Evolutionary conservation across 2,329 filamentous ascomycete species (phyloP), one percentile per base, ranked within the genome.

Genomic region (Fusarium tuaranense): DNA sequence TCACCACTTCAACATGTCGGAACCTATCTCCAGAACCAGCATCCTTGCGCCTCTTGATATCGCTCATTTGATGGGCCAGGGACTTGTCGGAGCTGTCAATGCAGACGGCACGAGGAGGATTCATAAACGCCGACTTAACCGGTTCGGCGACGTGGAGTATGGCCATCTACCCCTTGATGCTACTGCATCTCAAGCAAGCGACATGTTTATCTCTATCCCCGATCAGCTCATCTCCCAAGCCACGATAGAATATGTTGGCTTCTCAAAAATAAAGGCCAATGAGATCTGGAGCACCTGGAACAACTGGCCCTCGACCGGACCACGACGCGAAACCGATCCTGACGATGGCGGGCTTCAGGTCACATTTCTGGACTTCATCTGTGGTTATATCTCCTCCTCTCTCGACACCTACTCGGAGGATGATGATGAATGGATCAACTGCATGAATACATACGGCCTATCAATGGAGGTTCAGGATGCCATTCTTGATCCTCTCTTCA

Each of bases 401-500:
- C 5, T 16, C 34, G 65, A 74, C 18, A 58, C 64, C 9, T 38
- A n/a, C 18, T 20, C 48, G 2, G 67, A 74, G 0, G 57, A 71
- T 32, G 69, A 74, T 34, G 20, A 36, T 7, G 44, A 16, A 10
- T 78, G 77, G 73, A 18, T 5, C 1, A 1, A 1, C 2, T 67
- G 41, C 25, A 65, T 78, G 58, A 51, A 63, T 1, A 3, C n/a
- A 2, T 70, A 41, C 5, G 76, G 74, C 5, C 39, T 78, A 0
- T 53, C 57, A 1, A 18, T 18, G 0, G 64, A 70, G 27, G 4
- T 72, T 6, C 73, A 74, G 20, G 3, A 67, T 10, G 70, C 70
- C 2, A 77, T 79, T 30, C 65, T 79, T 25, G 70, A 78, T 22
- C 67, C 71, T 5, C 5, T 2, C 6, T 78, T 78, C 51, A 71